Base-by-base conservation (phyloP, 805 yeast genomes). In the Starmerella roubikii region DNA sequence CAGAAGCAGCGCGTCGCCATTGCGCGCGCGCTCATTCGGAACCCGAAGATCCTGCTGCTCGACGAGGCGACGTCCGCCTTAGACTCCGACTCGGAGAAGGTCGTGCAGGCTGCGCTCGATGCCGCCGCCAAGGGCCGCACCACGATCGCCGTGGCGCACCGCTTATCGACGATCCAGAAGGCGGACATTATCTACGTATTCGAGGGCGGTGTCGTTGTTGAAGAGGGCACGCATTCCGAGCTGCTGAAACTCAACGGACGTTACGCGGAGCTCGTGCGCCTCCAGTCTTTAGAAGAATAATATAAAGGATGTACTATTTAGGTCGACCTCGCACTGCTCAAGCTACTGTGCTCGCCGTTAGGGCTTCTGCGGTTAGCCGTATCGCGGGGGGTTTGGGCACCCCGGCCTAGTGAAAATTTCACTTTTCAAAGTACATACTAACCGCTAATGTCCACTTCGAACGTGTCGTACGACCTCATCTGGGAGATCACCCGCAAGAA, bases 101-200 rank as follows among this genome's bases (percentile, higher is more conserved):
- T 73, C 52, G 82, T 83, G 40, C 93, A 84, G 58, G 51, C 61
- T 7, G 83, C 93, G 3, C 74, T 78, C 41, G 70, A 68, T 20
- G 65, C 59, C 15, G 88, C 82, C 45, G 81, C 84, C 46, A 50
- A 62, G 32, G 68, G 77, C 29, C 77, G 93, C 52, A 82, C 94
- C 4, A 77, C 84, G 28, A 63, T 83, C 49, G 83, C 93, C 49
- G 80, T 83, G 57, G 94, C 94, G 5, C 94, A 83, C 60, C 66
- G 94, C 48, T 65, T 83, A 60, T 72, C 74, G 42, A 77, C 86
- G 0, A 78, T 79, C 44, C 65, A 67, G 42, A 67, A 69, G 44
- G 76, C 93, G 0, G 69, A 73, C 39, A 64, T 65, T 38, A 77
- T 82, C 25, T 69, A 69, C 38, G 72, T 78, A 40, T 60, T 83